These are phyloP conservation scores for Deakozyma indianensis DNA, from an alignment of 805 yeast genomes.

Conservation along the genomic window DNA sequence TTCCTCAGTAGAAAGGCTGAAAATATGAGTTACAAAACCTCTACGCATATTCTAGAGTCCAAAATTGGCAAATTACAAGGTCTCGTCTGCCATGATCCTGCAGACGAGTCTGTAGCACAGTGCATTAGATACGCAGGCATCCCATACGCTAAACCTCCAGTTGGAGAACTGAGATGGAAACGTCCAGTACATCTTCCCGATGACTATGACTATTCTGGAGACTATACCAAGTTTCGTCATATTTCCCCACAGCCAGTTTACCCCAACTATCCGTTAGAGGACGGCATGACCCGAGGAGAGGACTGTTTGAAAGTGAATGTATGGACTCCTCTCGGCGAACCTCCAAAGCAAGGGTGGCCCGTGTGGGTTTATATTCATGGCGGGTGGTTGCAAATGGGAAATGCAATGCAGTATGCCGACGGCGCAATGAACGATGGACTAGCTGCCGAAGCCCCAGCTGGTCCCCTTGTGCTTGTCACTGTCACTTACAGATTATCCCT, in stretches of 20 bases:
- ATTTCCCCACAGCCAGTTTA: slow-evolving; percentile 25
- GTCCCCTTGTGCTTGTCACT: slow-evolving; percentile 25
- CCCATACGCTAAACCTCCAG: slow-evolving; percentile 23
- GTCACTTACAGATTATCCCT: slow-evolving; percentile 28
- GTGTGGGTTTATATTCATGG: slow-evolving; percentile 29
- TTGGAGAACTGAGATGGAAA: slow-evolving; percentile 21
- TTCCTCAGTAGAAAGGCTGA: no score
- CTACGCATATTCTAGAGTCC: not conserved
- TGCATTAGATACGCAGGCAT: slow-evolving; percentile 11
- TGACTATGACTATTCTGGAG: slow-evolving; percentile 26
- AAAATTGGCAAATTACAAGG: not conserved
- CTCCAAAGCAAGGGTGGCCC: slow-evolving; percentile 29
- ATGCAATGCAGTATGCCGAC: slow-evolving; percentile 8
- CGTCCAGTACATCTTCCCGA: slow-evolving; percentile 22
- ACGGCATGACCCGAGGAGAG: slow-evolving; percentile 21
- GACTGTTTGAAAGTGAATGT: slow-evolving; percentile 24
- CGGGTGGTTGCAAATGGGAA: slow-evolving; percentile 28
- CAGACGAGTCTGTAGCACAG: not conserved
- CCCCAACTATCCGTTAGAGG: slow-evolving; percentile 8
- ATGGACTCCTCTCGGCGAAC: slow-evolving; percentile 24
- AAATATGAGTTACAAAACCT: no score
- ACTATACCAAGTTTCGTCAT: slow-evolving; percentile 22
- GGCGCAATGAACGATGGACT: slow-evolving; percentile 8
- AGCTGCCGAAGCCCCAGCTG: slow-evolving; percentile 6
- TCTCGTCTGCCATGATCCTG: not conserved